Evolutionary conservation across 768 basidiomycete species (phyloP), one percentile per base, ranked within the genome.

Genomic region (Naganishia randhawae): DNA sequence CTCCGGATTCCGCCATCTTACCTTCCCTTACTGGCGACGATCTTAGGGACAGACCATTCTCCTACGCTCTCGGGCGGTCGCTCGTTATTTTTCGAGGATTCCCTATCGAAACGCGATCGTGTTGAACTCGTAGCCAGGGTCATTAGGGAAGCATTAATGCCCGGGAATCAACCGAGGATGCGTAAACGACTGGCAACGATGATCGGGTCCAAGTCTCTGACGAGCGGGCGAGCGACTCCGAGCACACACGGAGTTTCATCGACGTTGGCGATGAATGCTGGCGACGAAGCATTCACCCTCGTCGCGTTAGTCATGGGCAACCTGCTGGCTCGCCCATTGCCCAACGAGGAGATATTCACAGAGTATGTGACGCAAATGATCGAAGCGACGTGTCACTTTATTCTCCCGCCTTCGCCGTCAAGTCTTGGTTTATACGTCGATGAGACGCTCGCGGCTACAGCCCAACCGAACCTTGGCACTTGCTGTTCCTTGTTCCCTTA

Each of bases 21-120:
- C 61, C 51, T 80, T 14, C 76, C 77, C 0, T 69, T 80, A 17
- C 73, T 80, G 50, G 78, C 77, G 7, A 72, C 73, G 1, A 64
- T 80, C 7, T 62, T 72, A 42, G 78, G 78, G 11, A 80, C 75
- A 45, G 78, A 80, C 51, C 77, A 77, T 42, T 75, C 74, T 13
- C 76, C 77, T 1, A 63, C 71, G 5, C 22, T 65, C 16, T 72
- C 71, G 17, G 35, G 67, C 4, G 57, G 57, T 39, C 35, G 57
- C 8, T 63, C 70, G 7, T 53, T 69, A 3, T 73, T 80, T 61
- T 77, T 76, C 51, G 75, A 77, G 32, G 66, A 69, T 8, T 55
- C 63, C 41, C 27, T 73, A 8, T 45, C 32, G 7, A 45, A 50
- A 4, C 63, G 69, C 3, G 71, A 72, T n/a, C 64, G 70, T 27